Conservation (phyloP, 768 basidiomycete species). For the Xerocomus potaroensis region DNA sequence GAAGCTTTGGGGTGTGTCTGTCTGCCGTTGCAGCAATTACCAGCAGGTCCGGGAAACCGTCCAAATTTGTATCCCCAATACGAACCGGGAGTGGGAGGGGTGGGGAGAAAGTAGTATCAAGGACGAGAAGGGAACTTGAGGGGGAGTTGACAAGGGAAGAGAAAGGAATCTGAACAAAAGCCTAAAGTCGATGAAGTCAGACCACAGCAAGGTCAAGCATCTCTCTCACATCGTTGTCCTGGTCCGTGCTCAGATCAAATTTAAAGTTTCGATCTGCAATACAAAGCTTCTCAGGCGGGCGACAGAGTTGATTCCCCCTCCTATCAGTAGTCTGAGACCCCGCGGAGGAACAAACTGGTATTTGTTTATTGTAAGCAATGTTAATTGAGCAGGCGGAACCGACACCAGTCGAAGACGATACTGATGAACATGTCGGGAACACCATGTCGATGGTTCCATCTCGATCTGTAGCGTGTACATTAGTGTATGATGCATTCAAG, state of each 20-base stretch:
- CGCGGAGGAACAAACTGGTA: conserved; percentile 67
- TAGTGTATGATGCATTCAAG: not conserved
- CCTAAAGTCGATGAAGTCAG: conserved; percentile 36
- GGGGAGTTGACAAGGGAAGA: conserved; percentile 50
- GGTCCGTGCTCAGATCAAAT: conserved; percentile 58
- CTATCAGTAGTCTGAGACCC: conserved; percentile 44
- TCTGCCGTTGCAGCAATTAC: conserved; percentile 44
- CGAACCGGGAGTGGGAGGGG: conserved; percentile 72
- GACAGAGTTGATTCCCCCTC: conserved; percentile 56
- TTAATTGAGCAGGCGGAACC: conserved; percentile 80
- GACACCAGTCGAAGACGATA: conserved; percentile 64
- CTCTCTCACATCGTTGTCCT: conserved; percentile 46
- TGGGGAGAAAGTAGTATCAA: conserved; percentile 62
- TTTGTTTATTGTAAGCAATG: conserved; percentile 90
- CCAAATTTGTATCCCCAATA: conserved; percentile 86
- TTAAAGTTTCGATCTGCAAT: conserved; percentile 73
- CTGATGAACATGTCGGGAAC: conserved; percentile 75
- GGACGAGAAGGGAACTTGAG: conserved; percentile 57
- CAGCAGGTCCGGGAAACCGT: conserved; percentile 91
- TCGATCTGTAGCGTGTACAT: conserved; percentile 52
- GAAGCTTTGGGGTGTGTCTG: conserved; percentile 53
- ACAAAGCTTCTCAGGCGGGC: conserved; percentile 79
- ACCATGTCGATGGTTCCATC: conserved; percentile 97
- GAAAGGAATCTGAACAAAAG: conserved; percentile 63
- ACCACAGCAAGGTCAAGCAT: not conserved